Percentiles rank a stretch among this genome's conserved stretches.
These are phyloP conservation scores for Yarrowia sp. DNA, from an alignment of 805 yeast genomes.

Conservation along the genomic window DNA sequence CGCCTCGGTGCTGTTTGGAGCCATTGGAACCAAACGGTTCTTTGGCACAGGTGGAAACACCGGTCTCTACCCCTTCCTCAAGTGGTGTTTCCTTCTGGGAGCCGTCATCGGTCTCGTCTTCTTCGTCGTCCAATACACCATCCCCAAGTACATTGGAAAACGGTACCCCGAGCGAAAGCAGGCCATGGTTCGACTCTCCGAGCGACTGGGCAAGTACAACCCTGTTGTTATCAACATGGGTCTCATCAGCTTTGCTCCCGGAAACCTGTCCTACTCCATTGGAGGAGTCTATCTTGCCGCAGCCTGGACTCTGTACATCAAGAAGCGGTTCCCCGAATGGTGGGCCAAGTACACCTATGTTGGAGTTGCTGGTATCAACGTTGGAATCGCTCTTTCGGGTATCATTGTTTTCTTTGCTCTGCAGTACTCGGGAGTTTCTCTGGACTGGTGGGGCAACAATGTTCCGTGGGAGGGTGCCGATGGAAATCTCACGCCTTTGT, in stretches of 20 bases:
- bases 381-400: conserved; percentile 50
- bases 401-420: conserved; percentile 46
- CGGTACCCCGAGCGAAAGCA: background rate
- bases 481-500: background rate
- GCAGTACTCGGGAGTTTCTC: conserved; percentile 36
- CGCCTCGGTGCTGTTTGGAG: conserved; percentile 47
- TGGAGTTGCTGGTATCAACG: conserved; percentile 47
- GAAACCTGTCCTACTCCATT: conserved; percentile 32
- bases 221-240: conserved; percentile 12
- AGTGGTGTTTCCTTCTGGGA: conserved; percentile 31
- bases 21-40: conserved; percentile 47
- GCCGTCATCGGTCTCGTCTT: conserved; percentile 32
- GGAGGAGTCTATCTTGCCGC: conserved; percentile 45
- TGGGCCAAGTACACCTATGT: conserved; percentile 48
- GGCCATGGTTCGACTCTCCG: conserved; percentile 28
- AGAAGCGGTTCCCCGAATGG: conserved; percentile 43
- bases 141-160: background rate
- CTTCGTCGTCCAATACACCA: background rate
- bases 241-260: background rate
- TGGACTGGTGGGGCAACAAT: conserved; percentile 51
- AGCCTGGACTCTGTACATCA: conserved; percentile 43
- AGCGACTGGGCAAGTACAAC: conserved; percentile 8
- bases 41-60: conserved; percentile 33
- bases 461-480: conserved; percentile 24
- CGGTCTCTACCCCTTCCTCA: conserved; percentile 30